Percentiles rank a stretch among this genome's conserved stretches.
Conservation (phyloP, 2,329 filamentous ascomycete species). For the Fusarium palustre region DNA sequence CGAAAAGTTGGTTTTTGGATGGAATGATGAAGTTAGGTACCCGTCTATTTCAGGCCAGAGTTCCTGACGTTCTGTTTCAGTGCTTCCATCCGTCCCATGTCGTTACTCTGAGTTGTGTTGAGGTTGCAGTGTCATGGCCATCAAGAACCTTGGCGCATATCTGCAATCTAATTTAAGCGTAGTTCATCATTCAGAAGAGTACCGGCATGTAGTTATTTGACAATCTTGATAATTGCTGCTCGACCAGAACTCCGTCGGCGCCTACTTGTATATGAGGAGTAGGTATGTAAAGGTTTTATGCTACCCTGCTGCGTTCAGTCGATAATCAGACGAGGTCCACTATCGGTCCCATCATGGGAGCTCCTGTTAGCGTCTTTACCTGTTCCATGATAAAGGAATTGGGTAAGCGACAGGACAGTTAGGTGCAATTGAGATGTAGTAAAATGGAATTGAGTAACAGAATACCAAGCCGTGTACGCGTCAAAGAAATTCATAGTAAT, state of each 20-base stretch:
- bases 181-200: not conserved
- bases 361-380: constrained; percentile 29
- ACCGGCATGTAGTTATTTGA: too few relatives aligned
- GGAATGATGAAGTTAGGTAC: constrained; percentile 3
- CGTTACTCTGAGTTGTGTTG: constrained; percentile 12
- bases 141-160: not conserved
- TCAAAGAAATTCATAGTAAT: not conserved
- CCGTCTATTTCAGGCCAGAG: not conserved
- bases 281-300: constrained; percentile 11
- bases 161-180: constrained; percentile 1
- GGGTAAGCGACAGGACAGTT: not conserved
- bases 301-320: constrained; percentile 15
- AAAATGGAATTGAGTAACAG: not conserved
- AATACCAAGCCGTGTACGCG: too few relatives aligned
- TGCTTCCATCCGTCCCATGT: constrained; percentile 6
- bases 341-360: constrained; percentile 33
- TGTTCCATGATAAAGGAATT: constrained; percentile 15
- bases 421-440: constrained; percentile 3
- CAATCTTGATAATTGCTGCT: not conserved
- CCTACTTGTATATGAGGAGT: constrained; percentile 22
- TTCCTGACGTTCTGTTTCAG: constrained; percentile 20
- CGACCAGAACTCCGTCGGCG: constrained; percentile 8
- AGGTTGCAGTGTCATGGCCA: not conserved
- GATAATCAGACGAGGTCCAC: constrained; percentile 30
- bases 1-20: constrained; percentile 9